A percentile compares a stretch with the other conserved stretches of the same genome.
Conservation (phyloP, 2,329 filamentous ascomycete species). For the Penicillium paneum region DNA sequence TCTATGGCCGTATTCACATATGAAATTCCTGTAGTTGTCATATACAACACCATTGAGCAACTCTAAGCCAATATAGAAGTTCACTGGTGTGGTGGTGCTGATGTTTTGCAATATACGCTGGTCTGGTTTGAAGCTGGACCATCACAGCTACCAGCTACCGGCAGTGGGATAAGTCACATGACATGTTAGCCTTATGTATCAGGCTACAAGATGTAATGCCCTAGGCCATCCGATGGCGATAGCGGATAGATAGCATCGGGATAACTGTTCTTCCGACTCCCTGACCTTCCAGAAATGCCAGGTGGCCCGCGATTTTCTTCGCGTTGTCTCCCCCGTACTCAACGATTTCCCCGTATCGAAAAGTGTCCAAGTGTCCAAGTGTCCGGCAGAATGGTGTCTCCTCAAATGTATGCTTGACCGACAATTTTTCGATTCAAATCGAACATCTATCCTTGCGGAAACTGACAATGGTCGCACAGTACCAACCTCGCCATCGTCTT, state of each 20-base stretch:
- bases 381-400: conserved; percentile 59
- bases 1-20: neutral
- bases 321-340: conserved; percentile 11
- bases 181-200: neutral
- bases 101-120: conserved; percentile 5
- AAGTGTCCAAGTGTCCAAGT: conserved; percentile 20
- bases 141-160: neutral
- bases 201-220: neutral
- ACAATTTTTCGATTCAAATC: neutral
- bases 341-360: conserved; percentile 14
- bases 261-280: conserved; percentile 12
- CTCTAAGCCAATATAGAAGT: neutral
- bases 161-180: conserved; percentile 1
- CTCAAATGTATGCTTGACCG: conserved; percentile 58
- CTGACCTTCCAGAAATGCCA: conserved; percentile 18
- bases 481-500: conserved; percentile 93
- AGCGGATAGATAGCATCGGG: neutral
- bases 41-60: neutral
- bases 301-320: conserved; percentile 17
- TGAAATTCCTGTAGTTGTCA: neutral
- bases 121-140: conserved; percentile 10
- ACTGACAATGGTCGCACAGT: conserved; percentile 47
- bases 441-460: neutral
- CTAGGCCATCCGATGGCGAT: neutral
- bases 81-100: conserved; percentile 2